Conservation (phyloP, 2,329 filamentous ascomycete species). For the Didymella pomorum region DNA sequence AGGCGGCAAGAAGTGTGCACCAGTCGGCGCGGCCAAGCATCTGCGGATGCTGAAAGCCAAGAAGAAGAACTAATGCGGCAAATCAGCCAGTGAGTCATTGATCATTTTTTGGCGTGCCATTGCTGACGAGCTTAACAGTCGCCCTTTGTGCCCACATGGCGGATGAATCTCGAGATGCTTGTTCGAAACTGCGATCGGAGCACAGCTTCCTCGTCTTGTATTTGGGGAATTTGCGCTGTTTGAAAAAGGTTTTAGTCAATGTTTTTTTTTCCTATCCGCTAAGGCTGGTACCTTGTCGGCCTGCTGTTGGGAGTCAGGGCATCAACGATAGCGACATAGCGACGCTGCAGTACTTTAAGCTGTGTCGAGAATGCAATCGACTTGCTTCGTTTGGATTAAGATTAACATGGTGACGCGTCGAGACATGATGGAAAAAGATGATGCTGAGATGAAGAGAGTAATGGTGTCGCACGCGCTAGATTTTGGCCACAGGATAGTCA, state of each 20-base stretch:
- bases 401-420: neutral
- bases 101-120: neutral
- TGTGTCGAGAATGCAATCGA: neutral
- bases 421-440: neutral
- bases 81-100: neutral
- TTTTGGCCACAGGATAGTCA: neutral
- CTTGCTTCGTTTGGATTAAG: neutral
- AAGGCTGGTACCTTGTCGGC: neutral
- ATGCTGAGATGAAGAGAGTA: neutral
- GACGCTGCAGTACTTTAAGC: neutral
- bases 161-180: neutral
- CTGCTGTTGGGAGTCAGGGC: neutral
- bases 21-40: neutral
- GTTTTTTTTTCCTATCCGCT: neutral
- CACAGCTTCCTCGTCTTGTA: neutral
- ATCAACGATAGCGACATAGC: neutral
- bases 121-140: neutral
- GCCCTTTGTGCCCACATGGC: neutral
- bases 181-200: neutral
- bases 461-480: neutral
- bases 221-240: neutral
- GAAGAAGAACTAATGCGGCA: neutral
- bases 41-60: neutral
- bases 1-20: neutral
- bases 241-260: neutral